phyloP scores from a whole-genome alignment of 768 basidiomycete species.

The Lentinus brumalis region DNA sequence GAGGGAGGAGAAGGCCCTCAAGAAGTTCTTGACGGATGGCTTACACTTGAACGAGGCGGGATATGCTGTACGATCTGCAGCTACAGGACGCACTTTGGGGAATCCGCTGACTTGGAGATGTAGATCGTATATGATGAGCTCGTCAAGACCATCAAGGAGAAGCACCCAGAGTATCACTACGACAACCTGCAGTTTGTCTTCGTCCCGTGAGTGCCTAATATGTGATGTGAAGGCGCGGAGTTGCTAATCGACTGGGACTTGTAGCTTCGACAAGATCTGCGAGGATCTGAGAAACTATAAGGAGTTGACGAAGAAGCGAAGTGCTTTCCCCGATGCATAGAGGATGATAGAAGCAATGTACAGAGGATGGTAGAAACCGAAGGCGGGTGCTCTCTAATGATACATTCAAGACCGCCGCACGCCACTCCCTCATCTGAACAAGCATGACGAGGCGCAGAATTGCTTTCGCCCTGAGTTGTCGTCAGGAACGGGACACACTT shows the following conservation, averaged over 20 bases:
- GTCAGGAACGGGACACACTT: no score
- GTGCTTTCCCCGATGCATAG: slow-evolving; percentile 1
- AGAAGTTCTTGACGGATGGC: slow-evolving; percentile 67
- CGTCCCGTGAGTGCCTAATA: slow-evolving; percentile 47
- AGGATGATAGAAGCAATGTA: neutral
- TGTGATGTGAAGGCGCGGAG: neutral
- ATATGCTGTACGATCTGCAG: slow-evolving; percentile 56
- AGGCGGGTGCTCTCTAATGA: no score
- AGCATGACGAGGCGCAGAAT: no score
- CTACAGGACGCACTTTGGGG: neutral
- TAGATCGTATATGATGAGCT: slow-evolving; percentile 71
- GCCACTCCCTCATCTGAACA: no score
- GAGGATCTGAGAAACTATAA: slow-evolving; percentile 6
- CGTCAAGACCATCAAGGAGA: slow-evolving; percentile 52
- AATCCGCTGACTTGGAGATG: neutral
- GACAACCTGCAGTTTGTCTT: slow-evolving; percentile 62
- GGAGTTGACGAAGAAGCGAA: slow-evolving; percentile 15
- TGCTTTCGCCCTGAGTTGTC: no score
- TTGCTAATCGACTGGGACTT: no score
- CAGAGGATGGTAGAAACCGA: neutral
- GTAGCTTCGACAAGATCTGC: slow-evolving; percentile 16
- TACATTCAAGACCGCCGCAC: no score
- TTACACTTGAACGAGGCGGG: slow-evolving; percentile 78
- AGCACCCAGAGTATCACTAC: slow-evolving; percentile 70
- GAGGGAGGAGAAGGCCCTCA: slow-evolving; percentile 52